Conservation (phyloP, 2,329 filamentous ascomycete genomes). For the Nannizziopsis arthrosporioides region DNA sequence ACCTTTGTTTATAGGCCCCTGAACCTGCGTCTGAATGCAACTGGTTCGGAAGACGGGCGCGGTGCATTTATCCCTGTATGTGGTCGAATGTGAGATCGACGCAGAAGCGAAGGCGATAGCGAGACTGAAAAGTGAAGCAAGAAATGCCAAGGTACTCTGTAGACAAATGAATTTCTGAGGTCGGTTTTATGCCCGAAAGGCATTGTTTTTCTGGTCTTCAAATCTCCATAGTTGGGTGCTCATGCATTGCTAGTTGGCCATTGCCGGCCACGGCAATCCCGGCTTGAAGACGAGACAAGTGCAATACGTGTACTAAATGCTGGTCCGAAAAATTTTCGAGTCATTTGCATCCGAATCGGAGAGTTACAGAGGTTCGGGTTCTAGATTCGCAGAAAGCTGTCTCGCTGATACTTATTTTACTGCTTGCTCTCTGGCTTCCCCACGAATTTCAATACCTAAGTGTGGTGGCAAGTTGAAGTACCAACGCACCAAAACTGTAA, state of each 20-base stretch:
- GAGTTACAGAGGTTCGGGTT: too few species aligned
- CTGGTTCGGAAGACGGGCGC: too few species aligned
- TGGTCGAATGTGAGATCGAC: too few species aligned
- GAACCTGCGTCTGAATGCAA: neutral
- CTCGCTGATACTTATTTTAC: too few species aligned
- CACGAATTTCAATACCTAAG: neutral
- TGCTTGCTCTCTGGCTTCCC: too few species aligned
- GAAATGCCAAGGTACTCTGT: neutral
- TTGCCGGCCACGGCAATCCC: neutral
- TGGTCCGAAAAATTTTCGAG: too few species aligned
- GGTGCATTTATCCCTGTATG: too few species aligned
- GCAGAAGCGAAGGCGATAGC: too few species aligned
- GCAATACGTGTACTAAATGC: slow-evolving; percentile 23
- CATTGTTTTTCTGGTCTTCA: neutral
- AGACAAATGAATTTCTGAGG: neutral
- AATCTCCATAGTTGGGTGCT: slow-evolving; percentile 14
- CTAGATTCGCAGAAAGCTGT: too few species aligned
- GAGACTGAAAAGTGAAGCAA: slow-evolving; percentile 7
- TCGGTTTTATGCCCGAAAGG: too few species aligned
- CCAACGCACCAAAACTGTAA: slow-evolving; percentile 26
- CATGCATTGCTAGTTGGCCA: slow-evolving; percentile 11
- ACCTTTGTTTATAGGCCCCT: neutral
- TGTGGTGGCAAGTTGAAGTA: slow-evolving; percentile 53
- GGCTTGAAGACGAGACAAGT: neutral
- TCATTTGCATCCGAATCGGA: too few species aligned